A percentile compares a stretch with the other conserved stretches of the same genome.
phyloP scores from a whole-genome alignment of 371 early-diverging fungal genomes.

The Rhizomucor miehei region DNA sequence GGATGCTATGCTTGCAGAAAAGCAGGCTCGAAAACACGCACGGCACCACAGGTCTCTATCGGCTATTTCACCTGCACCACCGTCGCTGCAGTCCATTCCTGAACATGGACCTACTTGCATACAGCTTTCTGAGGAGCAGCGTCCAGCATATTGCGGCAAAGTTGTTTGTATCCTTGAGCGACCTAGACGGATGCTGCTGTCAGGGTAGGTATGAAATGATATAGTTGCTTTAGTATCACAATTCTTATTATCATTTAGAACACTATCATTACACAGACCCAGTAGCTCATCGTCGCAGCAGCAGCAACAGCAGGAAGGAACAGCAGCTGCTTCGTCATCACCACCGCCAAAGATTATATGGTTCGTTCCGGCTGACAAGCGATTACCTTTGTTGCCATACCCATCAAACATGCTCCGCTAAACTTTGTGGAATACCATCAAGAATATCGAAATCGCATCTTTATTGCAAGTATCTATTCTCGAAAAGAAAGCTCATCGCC shows the following conservation, averaged over 20 bases:
- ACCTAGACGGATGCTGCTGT: conserved; percentile 13
- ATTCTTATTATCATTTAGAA: conserved; percentile 8
- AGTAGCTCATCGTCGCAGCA: conserved; percentile 4
- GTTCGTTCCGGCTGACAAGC: conserved; percentile 68
- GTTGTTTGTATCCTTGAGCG: conserved; percentile 57
- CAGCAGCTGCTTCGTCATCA: conserved; percentile 6
- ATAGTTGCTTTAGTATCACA: neutral
- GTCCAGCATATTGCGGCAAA: conserved; percentile 53
- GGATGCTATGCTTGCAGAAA: conserved; percentile 33
- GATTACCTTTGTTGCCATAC: conserved; percentile 60
- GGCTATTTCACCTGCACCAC: conserved; percentile 13
- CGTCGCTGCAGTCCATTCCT: conserved; percentile 21
- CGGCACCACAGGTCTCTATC: conserved; percentile 18
- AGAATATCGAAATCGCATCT: conserved; percentile 15
- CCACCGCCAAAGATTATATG: conserved; percentile 34
- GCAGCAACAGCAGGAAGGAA: conserved; percentile 1
- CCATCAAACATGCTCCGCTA: conserved; percentile 38
- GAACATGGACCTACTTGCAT: conserved; percentile 10
- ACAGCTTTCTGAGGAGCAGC: conserved; percentile 23
- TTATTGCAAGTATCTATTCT: conserved; percentile 20
- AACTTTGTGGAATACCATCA: conserved; percentile 23
- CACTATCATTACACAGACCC: conserved; percentile 29
- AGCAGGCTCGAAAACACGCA: conserved; percentile 12
- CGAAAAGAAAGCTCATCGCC: conserved; percentile 23
- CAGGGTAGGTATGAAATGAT: conserved; percentile 8